These are phyloP conservation scores for Aspergillus pseudonomiae DNA, from an alignment of 2,329 filamentous ascomycete genomes.

Conservation along the genomic window DNA sequence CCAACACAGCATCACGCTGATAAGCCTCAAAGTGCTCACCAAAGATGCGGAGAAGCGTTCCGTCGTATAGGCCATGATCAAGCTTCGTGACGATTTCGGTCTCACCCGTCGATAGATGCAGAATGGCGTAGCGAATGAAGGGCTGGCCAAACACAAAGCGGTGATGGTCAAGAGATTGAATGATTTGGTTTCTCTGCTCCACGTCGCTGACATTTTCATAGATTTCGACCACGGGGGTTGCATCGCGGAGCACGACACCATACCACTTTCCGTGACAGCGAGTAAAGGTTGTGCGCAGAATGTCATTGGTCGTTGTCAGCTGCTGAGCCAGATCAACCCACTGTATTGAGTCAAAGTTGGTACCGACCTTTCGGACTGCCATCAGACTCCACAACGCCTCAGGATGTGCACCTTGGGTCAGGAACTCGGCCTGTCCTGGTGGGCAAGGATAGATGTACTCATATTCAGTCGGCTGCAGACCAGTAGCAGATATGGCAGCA, in stretches of 20 bases:
- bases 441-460: constrained; percentile 6
- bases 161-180: neutral
- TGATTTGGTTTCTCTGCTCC: neutral
- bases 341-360: neutral
- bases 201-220: neutral
- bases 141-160: neutral
- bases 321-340: neutral
- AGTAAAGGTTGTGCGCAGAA: neutral
- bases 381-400: constrained; percentile 7
- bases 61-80: neutral
- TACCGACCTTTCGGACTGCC: neutral
- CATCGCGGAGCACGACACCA: neutral
- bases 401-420: constrained; percentile 2
- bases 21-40: neutral
- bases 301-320: neutral
- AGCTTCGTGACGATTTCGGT: neutral
- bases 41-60: neutral
- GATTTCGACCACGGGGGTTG: neutral
- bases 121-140: neutral
- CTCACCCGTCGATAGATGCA: neutral
- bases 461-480: neutral
- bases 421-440: constrained; percentile 6
- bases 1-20: neutral
- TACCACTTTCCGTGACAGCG: neutral
- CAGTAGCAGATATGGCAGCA: neutral